Base-by-base conservation (phyloP, 164 flowering plant genomes). In the Vitis cinerea region DNA sequence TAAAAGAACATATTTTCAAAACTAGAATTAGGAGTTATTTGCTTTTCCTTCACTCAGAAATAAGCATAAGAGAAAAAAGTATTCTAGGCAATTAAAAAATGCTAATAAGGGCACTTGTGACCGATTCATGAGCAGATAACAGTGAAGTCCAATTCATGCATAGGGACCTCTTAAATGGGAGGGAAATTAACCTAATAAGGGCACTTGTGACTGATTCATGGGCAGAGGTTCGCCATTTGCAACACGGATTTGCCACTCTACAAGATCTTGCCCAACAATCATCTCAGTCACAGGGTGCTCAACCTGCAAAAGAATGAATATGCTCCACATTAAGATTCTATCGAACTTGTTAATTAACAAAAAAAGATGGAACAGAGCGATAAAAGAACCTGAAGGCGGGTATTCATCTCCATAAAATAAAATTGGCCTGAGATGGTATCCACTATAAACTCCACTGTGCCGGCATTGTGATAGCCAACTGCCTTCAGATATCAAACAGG, bases 351-450 rank as follows among this genome's bases (percentile, higher is more conserved):
- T 5, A 4, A 37, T 29, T 37, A 66, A 37, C 61, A 16, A 47
- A 52, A 52, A 56, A 44, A 65, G 23, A 50, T 16, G 58, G 53
- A 31, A 31, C 29, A 72, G 50, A 71, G 16, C 48, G 37, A 69
- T 56, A 13, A 60, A 73, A 63, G 59, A 63, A 93, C 99, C 99
- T 96, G 99, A 74, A 96, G 94, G 60, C 98, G 97, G 64, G 98
- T 96, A 72, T 96, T 96, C 99, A 96, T 96, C 86, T 96, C 99
- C 99, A 96, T 96, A 79, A 96, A 96, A 78, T 96, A 93, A 79
- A 96, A 96, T 70, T 91, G 74, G 49, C 86, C 95, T 1, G 98
- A 80, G 53, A 72, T 51, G 12, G 95, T 93, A 76, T 96, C 99
- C 78, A 96, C 85, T 67, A 96, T 96, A 71, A 96, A 96, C 85